Base-by-base conservation (phyloP, 1,139 yeast species). In the Hyphopichia buzzinii region DNA sequence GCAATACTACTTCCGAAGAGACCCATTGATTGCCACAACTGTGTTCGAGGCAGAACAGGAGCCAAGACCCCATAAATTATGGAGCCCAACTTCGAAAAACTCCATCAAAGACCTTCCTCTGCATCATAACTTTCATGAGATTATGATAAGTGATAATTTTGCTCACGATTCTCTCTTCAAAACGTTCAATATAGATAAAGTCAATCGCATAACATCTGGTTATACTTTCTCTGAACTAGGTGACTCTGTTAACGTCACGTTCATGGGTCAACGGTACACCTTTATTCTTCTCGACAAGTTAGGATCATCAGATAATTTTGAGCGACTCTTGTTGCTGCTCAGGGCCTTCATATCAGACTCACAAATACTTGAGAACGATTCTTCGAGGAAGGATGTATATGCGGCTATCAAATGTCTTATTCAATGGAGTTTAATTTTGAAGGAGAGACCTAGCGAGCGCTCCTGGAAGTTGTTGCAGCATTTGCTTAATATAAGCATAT, bases 11-110 rank as follows among this genome's bases (percentile, higher is more conserved):
- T 16, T 31, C 35, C 14, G 33, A 17, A 53, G 72, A 36, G 44
- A 48, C 11, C 73, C 74, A 0, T 38, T 40, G n/a, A 47, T 49
- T 17, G 50, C 55, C 21, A 69, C 75, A 1, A 58, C 64, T 0
- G 61, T 48, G 0, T 50, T 64, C 37, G 77, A 71, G 46, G 71
- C 62, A 0, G 74, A 67, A 38, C 65, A 67, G 37, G 45, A 49
- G 1, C 14, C 26, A 8, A 8, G 27, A n/a, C 12, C 19, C 12
- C 6, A 19, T 19, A 19, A 10, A 19, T 10, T 10, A 7, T 19
- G 23, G 23, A 19, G 23, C 23, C 6, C 10, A 6, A 19, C 10
- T 10, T 7, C 6, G 8, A 6, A 10, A 19, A 19, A 19, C 23
- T 7, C 6, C 10, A n/a, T n/a, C n/a, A 6, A 19, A 10, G 6